Evolutionary conservation across 208 protist species (phyloP).

Genomic region (Histomonas meleagridis): DNA sequence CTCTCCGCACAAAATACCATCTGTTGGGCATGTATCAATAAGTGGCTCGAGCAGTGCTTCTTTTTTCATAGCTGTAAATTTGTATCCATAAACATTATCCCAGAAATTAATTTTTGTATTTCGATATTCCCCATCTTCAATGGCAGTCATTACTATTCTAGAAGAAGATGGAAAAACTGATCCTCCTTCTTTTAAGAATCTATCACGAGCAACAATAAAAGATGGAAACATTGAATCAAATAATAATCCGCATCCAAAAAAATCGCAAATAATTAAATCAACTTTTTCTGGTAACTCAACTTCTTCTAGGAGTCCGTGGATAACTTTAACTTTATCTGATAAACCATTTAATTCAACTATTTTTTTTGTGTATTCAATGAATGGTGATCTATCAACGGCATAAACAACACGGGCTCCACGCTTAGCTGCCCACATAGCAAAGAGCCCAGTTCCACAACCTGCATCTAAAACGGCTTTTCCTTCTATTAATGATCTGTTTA

Average conservation of each 20-base stretch:
- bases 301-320: slow-evolving; percentile 47
- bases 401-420: slow-evolving; percentile 77
- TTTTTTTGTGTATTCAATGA: slow-evolving; percentile 31
- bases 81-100: slow-evolving; percentile 55
- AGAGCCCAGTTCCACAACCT: slow-evolving; percentile 88
- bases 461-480: slow-evolving; percentile 76
- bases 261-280: slow-evolving; percentile 56
- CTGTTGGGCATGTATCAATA: slow-evolving; percentile 59
- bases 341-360: slow-evolving; percentile 64
- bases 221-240: slow-evolving; percentile 58
- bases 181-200: slow-evolving; percentile 46
- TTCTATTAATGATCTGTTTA: slow-evolving; percentile 59
- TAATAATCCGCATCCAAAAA: slow-evolving; percentile 54
- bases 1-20: slow-evolving; percentile 52
- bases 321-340: slow-evolving; percentile 50
- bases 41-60: slow-evolving; percentile 58
- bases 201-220: slow-evolving; percentile 51
- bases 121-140: slow-evolving; percentile 50
- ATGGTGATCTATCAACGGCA: slow-evolving; percentile 57
- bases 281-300: slow-evolving; percentile 49
- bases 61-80: slow-evolving; percentile 46
- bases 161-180: slow-evolving; percentile 47
- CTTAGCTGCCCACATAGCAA: slow-evolving; percentile 82
- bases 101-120: slow-evolving; percentile 37
- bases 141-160: slow-evolving; percentile 42